Base-by-base conservation (phyloP, 768 basidiomycete genomes). In the Boletellus ananas region DNA sequence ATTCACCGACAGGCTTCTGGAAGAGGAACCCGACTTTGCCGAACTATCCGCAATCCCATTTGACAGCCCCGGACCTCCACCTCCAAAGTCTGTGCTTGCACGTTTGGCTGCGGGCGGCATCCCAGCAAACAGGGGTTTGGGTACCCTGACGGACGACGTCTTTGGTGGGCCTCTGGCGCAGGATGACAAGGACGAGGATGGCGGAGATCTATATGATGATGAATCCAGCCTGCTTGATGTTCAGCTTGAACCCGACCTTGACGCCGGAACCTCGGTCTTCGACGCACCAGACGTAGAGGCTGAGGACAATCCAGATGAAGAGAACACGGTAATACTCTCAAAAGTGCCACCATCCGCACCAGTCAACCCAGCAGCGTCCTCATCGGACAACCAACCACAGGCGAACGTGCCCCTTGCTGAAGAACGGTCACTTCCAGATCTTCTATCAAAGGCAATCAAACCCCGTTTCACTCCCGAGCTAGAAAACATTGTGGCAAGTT, bases 401-500 rank as follows among this genome's bases (percentile, higher is more conserved):
- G 44, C 34, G 31, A 34, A 17, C 49, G 43, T 31, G 38, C 37
- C 58, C 7, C 36, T 16, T 43, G 14, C 41, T 3, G 37, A 50
- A 34, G 37, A 6, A 1, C 57, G 45, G 10, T 45, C 46, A 14
- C 40, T 58, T 31, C 40, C 49, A 11, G 59, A 57, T 27, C 56
- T 60, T 3, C 47, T 49, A 14, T 51, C 58, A 14, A 65, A 59
- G 38, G 61, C 59, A 51, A 56, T 63, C 38, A 79, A 74, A 58
- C 62, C 83, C 34, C 76, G 71, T 57, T 64, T 84, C n/a, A 87
- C 79, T 36, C 68, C 70, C 11, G 83, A 87, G 51, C 71, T 86
- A 20, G 86, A 90, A 56, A 73, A 72, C 34, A 83, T 87, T 42
- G 73, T 78, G 47, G 87, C 83, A 68, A 53, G 83, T 71, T 46